Base-by-base conservation (phyloP, 306 rosid genomes). In the Dicorynia guianensis region DNA sequence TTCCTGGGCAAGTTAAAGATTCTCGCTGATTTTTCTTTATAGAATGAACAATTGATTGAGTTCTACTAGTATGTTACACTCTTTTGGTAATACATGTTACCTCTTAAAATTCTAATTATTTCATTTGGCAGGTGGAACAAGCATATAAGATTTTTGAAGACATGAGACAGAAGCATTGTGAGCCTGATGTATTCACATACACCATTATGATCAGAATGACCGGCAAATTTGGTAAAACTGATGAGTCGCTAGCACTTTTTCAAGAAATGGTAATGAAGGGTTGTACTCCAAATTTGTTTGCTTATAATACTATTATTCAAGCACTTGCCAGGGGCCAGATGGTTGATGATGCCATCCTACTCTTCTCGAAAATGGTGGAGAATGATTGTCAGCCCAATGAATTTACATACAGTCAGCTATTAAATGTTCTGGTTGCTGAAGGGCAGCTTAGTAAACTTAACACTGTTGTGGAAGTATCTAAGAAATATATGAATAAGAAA, bases 171-270 rank as follows among this genome's bases (percentile, higher is more conserved):
- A 87, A 86, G 92, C 86, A 87, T 58, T 90, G 98, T 66, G 90
- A 85, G 74, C 96, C 96, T 8, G 97, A 95, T 67, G 91, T 72
- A 82, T 87, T 90, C 81, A 92, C 97, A 0, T 92, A 87, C 82
- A 92, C 97, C 13, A 90, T 95, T 66, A 90, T 95, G 98, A 89
- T 95, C 81, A 88, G 93, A 85, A 90, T 90, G 98, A 85, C 77
- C 0, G 97, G 98, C 36, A 90, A 82, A 80, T 40, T 78, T 66
- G 88, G 93, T 71, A 86, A 88, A 84, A 68, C 87, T 14, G 85
- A 87, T 3, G 92, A 88, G 69, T 60, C 91, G 0, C 36, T 89
- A 62, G 82, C 81, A 1, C 69, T 83, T 71, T 95, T 92, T 83
- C 87, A 89, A 72, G 91, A 74, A 40, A 89, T 95, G 96, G 14